Evolutionary conservation across 306 rosid species (phyloP), one percentile per base, ranked within the genome.

Genomic region (Fragaria ananassa): DNA sequence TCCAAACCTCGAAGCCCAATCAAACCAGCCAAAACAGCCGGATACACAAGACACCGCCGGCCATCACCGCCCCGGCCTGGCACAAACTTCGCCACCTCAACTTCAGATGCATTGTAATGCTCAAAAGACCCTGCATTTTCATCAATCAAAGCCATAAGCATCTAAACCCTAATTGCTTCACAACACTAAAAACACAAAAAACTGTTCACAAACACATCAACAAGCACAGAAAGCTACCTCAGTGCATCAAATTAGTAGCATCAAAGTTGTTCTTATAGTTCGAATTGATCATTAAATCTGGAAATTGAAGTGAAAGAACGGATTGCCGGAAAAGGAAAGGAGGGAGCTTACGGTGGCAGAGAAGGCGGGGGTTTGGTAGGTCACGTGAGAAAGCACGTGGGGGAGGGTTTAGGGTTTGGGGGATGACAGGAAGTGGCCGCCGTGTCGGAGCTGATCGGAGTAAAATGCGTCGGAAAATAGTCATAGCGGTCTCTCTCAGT

Each of bases 381-480:
- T 10, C 64, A 42, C 44, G 84, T 2, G 80, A 82, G 72, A 23
- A 71, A 27, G 74, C 42, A 42, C 74, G 46, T n/a, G 68, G 77
- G 80, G 79, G 66, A 79, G 84, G 81, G 81, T 77, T 70, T 83
- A 82, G 90, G 91, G 88, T 88, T 90, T 82, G 83, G 21, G 73
- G 64, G 17, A 82, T 50, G 19, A 19, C 37, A 29, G 83, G 5
- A 18, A 81, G 3, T 6, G 82, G 68, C 70, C 74, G 87, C 80
- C 83, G 83, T 8, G 77, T 12, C 27, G 84, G 87, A 70, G 78
- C 78, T 39, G 87, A 53, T 25, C 81, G 83, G 14, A 75, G 81
- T 1, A 88, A 63, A 31, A 88, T 63, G 31, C 86, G 85, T 68
- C 83, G 68, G 23, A 86, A 21, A 68, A 82, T 46, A 23, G 82